A percentile compares a stretch with the other conserved stretches of the same genome.
These are phyloP conservation scores for Bryoglossum gracile DNA, from an alignment of 495 filamentous ascomycete genomes.

Conservation along the genomic window DNA sequence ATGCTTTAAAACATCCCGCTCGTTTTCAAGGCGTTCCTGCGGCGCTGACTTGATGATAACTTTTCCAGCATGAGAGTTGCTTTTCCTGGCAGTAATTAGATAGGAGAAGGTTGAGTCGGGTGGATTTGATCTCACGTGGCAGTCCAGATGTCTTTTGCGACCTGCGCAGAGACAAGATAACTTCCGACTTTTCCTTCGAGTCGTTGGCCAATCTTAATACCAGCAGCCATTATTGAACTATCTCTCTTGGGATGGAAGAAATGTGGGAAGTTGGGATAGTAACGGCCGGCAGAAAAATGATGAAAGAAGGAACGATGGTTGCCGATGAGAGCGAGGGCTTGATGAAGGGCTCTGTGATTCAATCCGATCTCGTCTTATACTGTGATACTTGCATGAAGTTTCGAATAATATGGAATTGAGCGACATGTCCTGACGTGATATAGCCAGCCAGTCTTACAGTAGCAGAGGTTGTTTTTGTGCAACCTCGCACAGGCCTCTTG, in stretches of 20 bases:
- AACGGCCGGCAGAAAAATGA: background rate
- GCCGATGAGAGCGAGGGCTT: background rate
- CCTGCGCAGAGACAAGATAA: conserved; percentile 17
- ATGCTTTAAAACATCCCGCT: conserved; percentile 35
- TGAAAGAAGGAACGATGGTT: background rate
- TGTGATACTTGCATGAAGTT: too few relatives aligned
- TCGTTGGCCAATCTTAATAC: conserved; percentile 15
- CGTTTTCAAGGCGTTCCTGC: conserved; percentile 35
- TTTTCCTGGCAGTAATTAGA: conserved; percentile 21
- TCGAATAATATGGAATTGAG: too few relatives aligned
- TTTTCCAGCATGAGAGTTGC: conserved; percentile 24
- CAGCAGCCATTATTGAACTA: conserved; percentile 11
- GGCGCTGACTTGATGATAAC: conserved; percentile 35
- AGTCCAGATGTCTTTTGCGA: conserved; percentile 29
- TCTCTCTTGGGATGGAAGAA: conserved; percentile 6
- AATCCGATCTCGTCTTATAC: too few relatives aligned
- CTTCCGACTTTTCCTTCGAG: conserved; percentile 17
- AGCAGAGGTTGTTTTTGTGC: too few relatives aligned
- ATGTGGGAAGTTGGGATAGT: background rate
- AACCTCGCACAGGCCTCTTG: too few relatives aligned
- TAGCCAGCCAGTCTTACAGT: too few relatives aligned
- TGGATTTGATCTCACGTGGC: conserved; percentile 30
- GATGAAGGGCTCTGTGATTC: background rate
- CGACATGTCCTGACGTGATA: too few relatives aligned
- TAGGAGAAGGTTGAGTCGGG: conserved; percentile 1